Base-by-base conservation (phyloP, 1,139 yeast species). In the Yamadazyma atlantica region DNA sequence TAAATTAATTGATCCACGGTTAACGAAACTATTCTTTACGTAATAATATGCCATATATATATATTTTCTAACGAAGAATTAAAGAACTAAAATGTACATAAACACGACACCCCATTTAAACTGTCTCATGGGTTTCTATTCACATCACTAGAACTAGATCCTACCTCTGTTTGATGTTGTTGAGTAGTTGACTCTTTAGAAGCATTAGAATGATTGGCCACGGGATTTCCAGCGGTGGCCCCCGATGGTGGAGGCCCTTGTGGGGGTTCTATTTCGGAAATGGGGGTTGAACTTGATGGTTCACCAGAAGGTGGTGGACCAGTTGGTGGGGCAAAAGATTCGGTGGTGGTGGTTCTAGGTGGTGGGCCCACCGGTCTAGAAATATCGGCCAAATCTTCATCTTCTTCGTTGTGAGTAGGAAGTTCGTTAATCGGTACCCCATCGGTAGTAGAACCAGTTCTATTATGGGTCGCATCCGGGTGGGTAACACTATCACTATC, bases 391-490 rank as follows among this genome's bases (percentile, higher is more conserved):
- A 48, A 40, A 32, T 32, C 34, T 7, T 19, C 24, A 17, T 35
- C 40, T 4, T 44, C 45, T 21, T 35, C 14, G 31, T 33, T 14
- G 33, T 31, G 21, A 29, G 22, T n/a, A 8, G 45, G 42, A 30
- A 41, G 38, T 2, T 40, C 36, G 4, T 33, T 39, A 7, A 40
- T 32, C 11, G 45, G 43, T 15, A 45, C 50, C 2, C 51, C 50
- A 29, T 46, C 50, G 18, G 42, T 36, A 14, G 41, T 39, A 30
- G 49, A 43, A 6, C 43, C 36, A 11, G 46, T 39, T 35, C 63
- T 43, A 12, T 41, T 48, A 36, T 62, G 64, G 6, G 51, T 54
- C 33, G 46, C 49, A 1, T 57, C 57, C 10, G 53, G 55, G 25
- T 43, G 49, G 4, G 15, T 15, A 6, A 45, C 43, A 3, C 28